phyloP scores from a whole-genome alignment of 352 stramenopile genomes.

The Saprolegnia parasitica region DNA sequence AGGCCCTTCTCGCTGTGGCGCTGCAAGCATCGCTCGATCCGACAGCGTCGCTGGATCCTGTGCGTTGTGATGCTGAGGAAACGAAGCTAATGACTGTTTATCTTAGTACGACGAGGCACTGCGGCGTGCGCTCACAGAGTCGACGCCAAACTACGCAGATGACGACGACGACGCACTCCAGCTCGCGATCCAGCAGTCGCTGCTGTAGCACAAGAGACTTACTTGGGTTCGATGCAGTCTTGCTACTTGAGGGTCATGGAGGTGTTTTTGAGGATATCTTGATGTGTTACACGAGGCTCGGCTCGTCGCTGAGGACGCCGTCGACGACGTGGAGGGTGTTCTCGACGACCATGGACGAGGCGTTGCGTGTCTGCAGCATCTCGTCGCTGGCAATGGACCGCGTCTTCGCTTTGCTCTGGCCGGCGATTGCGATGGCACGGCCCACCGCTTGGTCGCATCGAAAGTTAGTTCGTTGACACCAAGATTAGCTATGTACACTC shows the following conservation, averaged over 20 bases:
- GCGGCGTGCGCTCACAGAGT: slow-evolving; percentile 53
- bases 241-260: background rate
- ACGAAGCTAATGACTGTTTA: no score
- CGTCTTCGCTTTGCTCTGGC: background rate
- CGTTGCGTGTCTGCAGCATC: no score
- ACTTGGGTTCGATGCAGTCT: no score
- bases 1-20: slow-evolving; percentile 42
- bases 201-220: slow-evolving; percentile 39
- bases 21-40: slow-evolving; percentile 51
- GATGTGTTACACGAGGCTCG: background rate
- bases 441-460: no score
- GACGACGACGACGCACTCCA: slow-evolving; percentile 78
- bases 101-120: slow-evolving; percentile 67
- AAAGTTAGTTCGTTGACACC: no score
- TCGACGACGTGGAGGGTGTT: slow-evolving; percentile 17
- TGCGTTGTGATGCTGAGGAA: background rate
- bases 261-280: slow-evolving; percentile 20
- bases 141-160: slow-evolving; percentile 32
- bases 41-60: background rate
- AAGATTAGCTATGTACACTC: no score
- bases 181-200: slow-evolving; percentile 71
- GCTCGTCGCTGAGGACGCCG: background rate
- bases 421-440: no score
- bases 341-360: slow-evolving; percentile 11
- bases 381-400: background rate